Evolutionary conservation across 2,329 filamentous ascomycete genomes (phyloP).

Genomic region (Tolypocladium sp.): DNA sequence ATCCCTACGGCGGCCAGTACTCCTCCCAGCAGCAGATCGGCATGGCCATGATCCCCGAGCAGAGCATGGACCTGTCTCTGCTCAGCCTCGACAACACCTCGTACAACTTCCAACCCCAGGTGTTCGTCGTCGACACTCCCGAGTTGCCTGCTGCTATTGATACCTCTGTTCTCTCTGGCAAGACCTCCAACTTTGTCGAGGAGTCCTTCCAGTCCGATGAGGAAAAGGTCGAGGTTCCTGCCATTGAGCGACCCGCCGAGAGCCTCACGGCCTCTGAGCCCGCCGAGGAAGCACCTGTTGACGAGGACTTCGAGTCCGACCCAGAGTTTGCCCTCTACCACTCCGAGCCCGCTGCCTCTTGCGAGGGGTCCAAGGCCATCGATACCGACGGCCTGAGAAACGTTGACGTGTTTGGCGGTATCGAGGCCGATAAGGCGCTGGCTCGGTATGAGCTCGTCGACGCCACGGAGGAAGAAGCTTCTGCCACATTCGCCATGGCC

Average conservation of each 20-base stretch:
- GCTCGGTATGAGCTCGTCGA: constrained; percentile 57
- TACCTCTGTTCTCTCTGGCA: constrained; percentile 58
- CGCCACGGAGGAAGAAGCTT: constrained; percentile 37
- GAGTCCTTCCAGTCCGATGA: constrained; percentile 33
- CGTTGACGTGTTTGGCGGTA: constrained; percentile 39
- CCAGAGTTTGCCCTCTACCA: constrained; percentile 53
- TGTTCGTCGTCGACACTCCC: constrained; percentile 68
- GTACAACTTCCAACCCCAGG: constrained; percentile 58
- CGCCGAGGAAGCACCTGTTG: constrained; percentile 19
- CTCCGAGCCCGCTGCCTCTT: constrained; percentile 22
- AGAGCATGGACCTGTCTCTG: constrained; percentile 64
- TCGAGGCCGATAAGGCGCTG: constrained; percentile 55
- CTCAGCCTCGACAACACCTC: constrained; percentile 49
- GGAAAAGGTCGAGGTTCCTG: constrained; percentile 47
- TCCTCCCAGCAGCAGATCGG: constrained; percentile 59
- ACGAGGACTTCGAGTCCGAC: constrained; percentile 54
- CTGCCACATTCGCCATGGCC: constrained; percentile 34
- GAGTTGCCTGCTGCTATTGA: constrained; percentile 53
- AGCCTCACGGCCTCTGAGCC: constrained; percentile 18
- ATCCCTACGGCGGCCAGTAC: constrained; percentile 47
- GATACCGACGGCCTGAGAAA: constrained; percentile 31
- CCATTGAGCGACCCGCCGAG: constrained; percentile 39
- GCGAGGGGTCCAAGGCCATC: constrained; percentile 24
- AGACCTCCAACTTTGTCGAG: constrained; percentile 48
- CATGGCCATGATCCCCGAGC: constrained; percentile 78